Base-by-base conservation (phyloP, 2,329 filamentous ascomycete species). In the Aspergillus viridinutans region DNA sequence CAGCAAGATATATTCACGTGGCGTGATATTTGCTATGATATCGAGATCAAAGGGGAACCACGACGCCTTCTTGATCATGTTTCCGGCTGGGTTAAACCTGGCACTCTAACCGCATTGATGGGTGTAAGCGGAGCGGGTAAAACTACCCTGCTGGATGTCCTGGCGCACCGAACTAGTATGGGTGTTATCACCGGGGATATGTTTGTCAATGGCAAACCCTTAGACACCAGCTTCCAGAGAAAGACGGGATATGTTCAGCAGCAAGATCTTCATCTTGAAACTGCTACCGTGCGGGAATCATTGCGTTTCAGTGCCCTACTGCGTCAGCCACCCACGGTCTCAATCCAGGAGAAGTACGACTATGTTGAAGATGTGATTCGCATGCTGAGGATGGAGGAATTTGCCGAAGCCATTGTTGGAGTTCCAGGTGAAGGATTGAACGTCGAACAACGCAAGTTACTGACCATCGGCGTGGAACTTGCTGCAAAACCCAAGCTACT, bases 391-490 rank as follows among this genome's bases (percentile, higher is more conserved):
- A 96, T 97, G 92, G 81, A 90, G 58, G 85, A 90, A 50, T 96
- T 93, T 64, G 90, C 90, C 8, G 91, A 95, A 66, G 92, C 92
- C 9, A 82, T 96, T 43, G 90, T 97, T 54, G 92, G 92, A 78
- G 86, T 91, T 28, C 90, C 90, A 0, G 92, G 92, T 48, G 89
- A 94, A 76, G 92, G 81, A 68, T 71, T 83, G 52, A 83, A 83
- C 56, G 79, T 83, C 35, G 84, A 86, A 65, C 84, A 87, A 67
- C 78, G 84, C 7, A 86, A 86, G 70, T 86, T 90, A 62, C 81
- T 96, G 12, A 96, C 91, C 0, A 96, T 97, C 60, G 93, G 91
- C 71, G 92, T 97, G 21, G 93, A 97, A 71, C 81, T 97, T 23
- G 92, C 90, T 35, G 92, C 92, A 3, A 96, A 93, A 77, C 92